A percentile compares a stretch with the other conserved stretches of the same genome.
phyloP scores from a whole-genome alignment of 768 basidiomycete species.

The Hygrophorus russula region DNA sequence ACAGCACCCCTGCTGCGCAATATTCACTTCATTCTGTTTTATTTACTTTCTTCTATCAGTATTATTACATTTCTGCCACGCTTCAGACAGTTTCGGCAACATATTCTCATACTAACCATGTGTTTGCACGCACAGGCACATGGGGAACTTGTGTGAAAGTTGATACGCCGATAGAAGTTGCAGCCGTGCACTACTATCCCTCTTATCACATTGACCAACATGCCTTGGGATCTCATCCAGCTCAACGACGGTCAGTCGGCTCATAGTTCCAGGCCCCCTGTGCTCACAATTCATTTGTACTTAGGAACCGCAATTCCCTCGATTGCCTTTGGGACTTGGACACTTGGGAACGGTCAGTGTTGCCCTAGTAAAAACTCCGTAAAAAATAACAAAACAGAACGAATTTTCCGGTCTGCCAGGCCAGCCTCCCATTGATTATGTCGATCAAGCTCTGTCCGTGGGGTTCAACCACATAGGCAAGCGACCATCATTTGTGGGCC shows the following conservation, averaged over 20 bases:
- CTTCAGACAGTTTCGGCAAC: no score
- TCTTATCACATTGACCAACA: conserved; percentile 15
- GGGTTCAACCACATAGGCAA: conserved; percentile 56
- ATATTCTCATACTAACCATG: no score
- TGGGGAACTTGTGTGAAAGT: no score
- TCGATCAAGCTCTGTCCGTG: conserved; percentile 49
- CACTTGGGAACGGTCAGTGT: conserved; percentile 46
- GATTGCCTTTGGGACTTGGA: conserved; percentile 60
- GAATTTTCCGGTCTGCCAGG: no score
- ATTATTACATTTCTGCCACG: no score
- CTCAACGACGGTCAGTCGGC: conserved; percentile 45
- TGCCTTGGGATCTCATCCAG: conserved; percentile 52
- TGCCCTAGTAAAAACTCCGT: no score
- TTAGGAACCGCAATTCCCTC: conserved; percentile 37
- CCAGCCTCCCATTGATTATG: conserved; percentile 36
- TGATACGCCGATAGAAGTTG: no score
- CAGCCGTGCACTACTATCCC: not conserved
- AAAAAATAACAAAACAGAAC: no score
- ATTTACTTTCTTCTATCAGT: no score
- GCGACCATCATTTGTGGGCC: conserved; percentile 8
- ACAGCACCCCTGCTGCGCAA: no score
- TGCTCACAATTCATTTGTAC: not conserved
- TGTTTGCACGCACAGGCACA: no score
- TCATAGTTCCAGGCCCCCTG: not conserved
- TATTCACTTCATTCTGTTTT: no score